A percentile compares a stretch with the other conserved stretches of the same genome.
These are phyloP conservation scores for Sporothrix inflata DNA, from an alignment of 2,329 filamentous ascomycete species.

Conservation along the genomic window DNA sequence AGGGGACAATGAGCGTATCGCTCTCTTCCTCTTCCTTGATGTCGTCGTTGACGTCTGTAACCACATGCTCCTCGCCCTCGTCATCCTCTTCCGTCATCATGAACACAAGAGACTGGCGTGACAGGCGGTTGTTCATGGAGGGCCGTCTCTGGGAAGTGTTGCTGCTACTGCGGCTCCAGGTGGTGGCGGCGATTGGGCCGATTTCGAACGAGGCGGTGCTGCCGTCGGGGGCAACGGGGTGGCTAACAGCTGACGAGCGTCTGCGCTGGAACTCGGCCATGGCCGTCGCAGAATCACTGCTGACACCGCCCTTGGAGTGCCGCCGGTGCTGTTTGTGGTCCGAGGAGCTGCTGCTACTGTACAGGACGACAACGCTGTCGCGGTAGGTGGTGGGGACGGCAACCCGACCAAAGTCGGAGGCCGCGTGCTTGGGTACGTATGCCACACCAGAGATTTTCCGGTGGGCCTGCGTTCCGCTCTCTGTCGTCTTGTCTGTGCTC, in stretches of 20 bases:
- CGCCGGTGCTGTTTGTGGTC: neutral
- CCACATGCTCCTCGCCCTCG: neutral
- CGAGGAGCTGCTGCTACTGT: slow-evolving; percentile 3
- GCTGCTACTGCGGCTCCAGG: neutral
- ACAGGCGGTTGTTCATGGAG: too few species aligned
- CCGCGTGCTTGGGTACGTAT: slow-evolving; percentile 32
- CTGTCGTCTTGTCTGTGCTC: neutral
- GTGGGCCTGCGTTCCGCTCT: neutral
- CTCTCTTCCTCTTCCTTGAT: neutral
- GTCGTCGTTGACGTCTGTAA: neutral
- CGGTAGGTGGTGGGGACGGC: slow-evolving; percentile 25
- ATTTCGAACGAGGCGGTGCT: neutral
- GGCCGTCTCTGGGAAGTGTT: too few species aligned
- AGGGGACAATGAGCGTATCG: neutral
- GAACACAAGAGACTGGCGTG: neutral
- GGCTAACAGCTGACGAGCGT: neutral
- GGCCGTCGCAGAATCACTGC: neutral
- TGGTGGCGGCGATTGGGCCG: neutral
- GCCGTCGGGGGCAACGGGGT: neutral
- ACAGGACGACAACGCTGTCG: slow-evolving; percentile 16
- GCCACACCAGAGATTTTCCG: neutral
- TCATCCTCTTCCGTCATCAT: neutral
- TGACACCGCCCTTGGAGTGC: neutral
- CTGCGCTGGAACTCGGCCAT: neutral
- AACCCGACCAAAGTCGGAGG: slow-evolving; percentile 28